These are phyloP conservation scores for Cunninghamia lanceolata DNA, from an alignment of 75 land plant species.

Conservation along the genomic window DNA sequence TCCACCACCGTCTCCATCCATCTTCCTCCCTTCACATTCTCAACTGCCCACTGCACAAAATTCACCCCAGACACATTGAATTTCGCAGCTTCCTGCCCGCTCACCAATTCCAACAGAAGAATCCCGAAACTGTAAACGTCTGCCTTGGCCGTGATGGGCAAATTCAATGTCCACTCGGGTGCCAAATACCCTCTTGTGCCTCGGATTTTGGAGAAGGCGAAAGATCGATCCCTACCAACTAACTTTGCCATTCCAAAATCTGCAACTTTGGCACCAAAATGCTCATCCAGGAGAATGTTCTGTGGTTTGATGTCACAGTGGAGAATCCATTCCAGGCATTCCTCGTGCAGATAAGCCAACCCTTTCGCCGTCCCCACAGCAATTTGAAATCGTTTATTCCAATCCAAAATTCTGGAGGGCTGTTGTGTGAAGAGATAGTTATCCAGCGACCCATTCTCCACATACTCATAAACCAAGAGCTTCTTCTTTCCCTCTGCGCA, in stretches of 20 bases:
- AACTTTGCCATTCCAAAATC: too few relatives aligned
- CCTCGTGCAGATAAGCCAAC: constrained; percentile 35
- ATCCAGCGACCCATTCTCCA: background rate
- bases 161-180: constrained; percentile 46
- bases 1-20: constrained; percentile 51
- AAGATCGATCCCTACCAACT: constrained; percentile 29
- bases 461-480: background rate
- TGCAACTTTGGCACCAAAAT: too few relatives aligned
- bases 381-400: constrained; percentile 29
- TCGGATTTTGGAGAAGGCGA: constrained; percentile 40
- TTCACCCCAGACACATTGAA: constrained; percentile 50
- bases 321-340: background rate
- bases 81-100: constrained; percentile 21
- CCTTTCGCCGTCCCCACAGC: constrained; percentile 30
- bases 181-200: constrained; percentile 81
- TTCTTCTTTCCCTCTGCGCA: constrained; percentile 28
- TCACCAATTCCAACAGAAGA: constrained; percentile 35
- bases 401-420: constrained; percentile 3
- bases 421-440: background rate
- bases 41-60: constrained; percentile 54
- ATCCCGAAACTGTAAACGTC: too few relatives aligned
- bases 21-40: constrained; percentile 45
- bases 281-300: too few relatives aligned
- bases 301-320: too few relatives aligned
- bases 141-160: background rate